A percentile compares a stretch with the other conserved stretches of the same genome.
These are phyloP conservation scores for Rhizoclosmatium globosum DNA, from an alignment of 192 early-diverging fungal genomes.

Conservation along the genomic window DNA sequence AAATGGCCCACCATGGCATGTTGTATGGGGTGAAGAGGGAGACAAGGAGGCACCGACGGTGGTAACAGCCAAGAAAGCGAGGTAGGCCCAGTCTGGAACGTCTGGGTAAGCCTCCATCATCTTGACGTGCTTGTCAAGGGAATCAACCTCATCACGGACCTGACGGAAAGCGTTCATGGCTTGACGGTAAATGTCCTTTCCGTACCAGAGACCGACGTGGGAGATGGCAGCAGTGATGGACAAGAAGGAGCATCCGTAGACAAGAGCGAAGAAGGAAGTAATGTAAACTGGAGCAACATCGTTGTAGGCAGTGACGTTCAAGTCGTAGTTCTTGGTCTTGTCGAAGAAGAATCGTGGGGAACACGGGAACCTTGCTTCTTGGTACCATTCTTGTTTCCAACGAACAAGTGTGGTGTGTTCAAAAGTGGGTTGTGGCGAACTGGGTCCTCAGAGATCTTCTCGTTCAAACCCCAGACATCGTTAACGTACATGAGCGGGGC, in stretches of 20 bases:
- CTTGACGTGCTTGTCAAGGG: slow-evolving; percentile 67
- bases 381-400: slow-evolving; percentile 11
- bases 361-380: slow-evolving; percentile 6
- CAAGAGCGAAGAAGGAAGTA: slow-evolving; percentile 31
- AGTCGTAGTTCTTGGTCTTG: slow-evolving; percentile 12
- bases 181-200: slow-evolving; percentile 35
- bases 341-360: slow-evolving; percentile 20
- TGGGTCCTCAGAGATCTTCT: neutral
- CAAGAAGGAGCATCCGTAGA: slow-evolving; percentile 45
- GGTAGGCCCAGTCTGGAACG: slow-evolving; percentile 72
- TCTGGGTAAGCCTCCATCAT: slow-evolving; percentile 76
- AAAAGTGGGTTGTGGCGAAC: slow-evolving; percentile 6
- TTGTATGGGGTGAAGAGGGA: slow-evolving; percentile 15
- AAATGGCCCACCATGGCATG: slow-evolving; percentile 43
- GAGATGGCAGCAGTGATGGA: slow-evolving; percentile 61
- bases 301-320: slow-evolving; percentile 23
- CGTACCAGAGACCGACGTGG: slow-evolving; percentile 69
- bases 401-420: slow-evolving; percentile 8
- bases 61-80: slow-evolving; percentile 50
- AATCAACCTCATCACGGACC: slow-evolving; percentile 2
- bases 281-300: slow-evolving; percentile 8
- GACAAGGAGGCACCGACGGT: slow-evolving; percentile 27
- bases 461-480: slow-evolving; percentile 17
- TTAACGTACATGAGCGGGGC: slow-evolving; percentile 4
- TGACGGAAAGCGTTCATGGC: slow-evolving; percentile 2